These are phyloP conservation scores for Blastosporella zonata DNA, from an alignment of 1,284 basidiomycete species.

Conservation along the genomic window DNA sequence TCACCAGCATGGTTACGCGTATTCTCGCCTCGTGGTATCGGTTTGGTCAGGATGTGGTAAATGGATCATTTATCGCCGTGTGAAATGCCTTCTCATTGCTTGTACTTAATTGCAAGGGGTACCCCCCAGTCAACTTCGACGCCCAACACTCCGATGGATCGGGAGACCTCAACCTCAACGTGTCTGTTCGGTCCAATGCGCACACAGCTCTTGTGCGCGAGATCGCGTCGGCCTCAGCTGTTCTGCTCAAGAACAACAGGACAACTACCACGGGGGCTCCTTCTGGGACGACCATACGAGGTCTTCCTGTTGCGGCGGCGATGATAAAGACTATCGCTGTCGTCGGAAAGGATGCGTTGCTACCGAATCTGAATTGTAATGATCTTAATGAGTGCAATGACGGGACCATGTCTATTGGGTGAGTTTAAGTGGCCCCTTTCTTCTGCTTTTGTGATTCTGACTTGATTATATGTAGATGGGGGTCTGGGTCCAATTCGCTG, in stretches of 20 bases:
- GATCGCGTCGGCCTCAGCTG: constrained; percentile 67
- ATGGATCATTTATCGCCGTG: neutral
- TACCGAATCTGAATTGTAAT: constrained; percentile 40
- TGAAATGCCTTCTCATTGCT: too few species aligned
- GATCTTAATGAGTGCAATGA: constrained; percentile 44
- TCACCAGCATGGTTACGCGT: constrained; percentile 69
- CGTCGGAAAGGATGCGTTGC: constrained; percentile 43
- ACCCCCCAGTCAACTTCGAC: constrained; percentile 53
- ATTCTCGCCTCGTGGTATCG: constrained; percentile 63
- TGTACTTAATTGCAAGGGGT: constrained; percentile 40
- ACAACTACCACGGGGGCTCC: constrained; percentile 28
- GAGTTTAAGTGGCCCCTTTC: constrained; percentile 11
- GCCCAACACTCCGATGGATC: constrained; percentile 46
- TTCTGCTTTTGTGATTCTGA: constrained; percentile 3
- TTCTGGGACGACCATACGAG: constrained; percentile 33
- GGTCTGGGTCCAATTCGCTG: constrained; percentile 45
- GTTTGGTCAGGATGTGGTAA: constrained; percentile 48
- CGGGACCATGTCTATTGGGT: constrained; percentile 47
- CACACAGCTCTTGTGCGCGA: constrained; percentile 57
- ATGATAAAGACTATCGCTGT: constrained; percentile 43
- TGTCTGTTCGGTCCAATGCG: constrained; percentile 59
- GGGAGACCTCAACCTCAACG: constrained; percentile 44
- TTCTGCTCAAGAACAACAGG: constrained; percentile 76
- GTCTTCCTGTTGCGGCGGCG: constrained; percentile 46
- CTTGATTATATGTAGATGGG: constrained; percentile 36